Base-by-base conservation (phyloP, 306 rosid genomes). In the Sophora flavescens region DNA sequence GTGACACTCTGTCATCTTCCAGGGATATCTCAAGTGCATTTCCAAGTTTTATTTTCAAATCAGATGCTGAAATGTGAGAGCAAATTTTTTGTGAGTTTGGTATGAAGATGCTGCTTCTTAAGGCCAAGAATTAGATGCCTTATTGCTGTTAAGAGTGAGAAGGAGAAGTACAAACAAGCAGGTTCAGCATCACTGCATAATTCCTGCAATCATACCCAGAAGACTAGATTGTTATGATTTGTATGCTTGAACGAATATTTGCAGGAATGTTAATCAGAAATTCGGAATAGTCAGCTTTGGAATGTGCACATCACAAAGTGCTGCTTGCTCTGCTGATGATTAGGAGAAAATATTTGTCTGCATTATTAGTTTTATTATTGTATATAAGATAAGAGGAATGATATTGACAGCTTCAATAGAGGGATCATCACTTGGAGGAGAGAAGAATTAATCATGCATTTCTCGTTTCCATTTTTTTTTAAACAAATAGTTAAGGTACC, bases 21-120 rank as follows among this genome's bases (percentile, higher is more conserved):
- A 91, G 97, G 90, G 91, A 91, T 60, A 22, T 89, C 79, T 78
- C 93, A 28, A 67, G 82, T 28, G 36, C 66, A 53, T 88, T 83
- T 88, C 93, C 92, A 0, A 89, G 87, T 79, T 91, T 88, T 75
- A 47, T 88, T 59, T 86, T 86, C 62, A 80, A 80, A 63, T 63
- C 85, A 0, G 87, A 76, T 78, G 87, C 80, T 39, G 89, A 80
- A 84, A 79, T 77, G 81, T 87, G 75, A 87, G 63, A 22, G 1
- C 22, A 63, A 28, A 9, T 3, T 41, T 54, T 30, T 10, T 36
- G 67, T 22, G 22, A 38, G 16, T 63, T 76, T 71, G 41, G 6
- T 3, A 50, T 51, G 28, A 47, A 56, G 10, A 62, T 72, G 17
- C 5, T 56, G 54, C 32, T 50, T 11, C 39, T 6, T 30, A 42